phyloP scores from a whole-genome alignment of 805 yeast genomes.

The Candida vartiovaarae region DNA sequence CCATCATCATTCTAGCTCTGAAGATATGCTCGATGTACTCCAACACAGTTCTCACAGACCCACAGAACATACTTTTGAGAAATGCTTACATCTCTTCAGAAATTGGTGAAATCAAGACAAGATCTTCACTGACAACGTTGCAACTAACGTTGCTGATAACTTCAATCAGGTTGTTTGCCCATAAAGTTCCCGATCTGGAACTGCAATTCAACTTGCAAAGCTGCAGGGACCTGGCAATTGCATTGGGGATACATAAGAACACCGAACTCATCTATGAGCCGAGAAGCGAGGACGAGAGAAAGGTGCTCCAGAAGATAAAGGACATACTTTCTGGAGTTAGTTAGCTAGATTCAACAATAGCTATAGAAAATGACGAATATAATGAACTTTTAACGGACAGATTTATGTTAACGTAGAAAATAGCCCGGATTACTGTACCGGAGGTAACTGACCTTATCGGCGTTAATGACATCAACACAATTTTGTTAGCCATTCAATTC shows the following conservation, averaged over 20 bases:
- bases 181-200: slow-evolving; percentile 13
- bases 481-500: too few species aligned
- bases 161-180: slow-evolving; percentile 14
- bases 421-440: too few species aligned
- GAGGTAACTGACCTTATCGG: too few species aligned
- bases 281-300: slow-evolving; percentile 11
- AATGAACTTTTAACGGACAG: too few species aligned
- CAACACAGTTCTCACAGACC: slow-evolving; percentile 6
- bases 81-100: slow-evolving; percentile 15
- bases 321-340: background rate
- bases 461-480: too few species aligned
- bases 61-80: slow-evolving; percentile 5
- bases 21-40: slow-evolving; percentile 15
- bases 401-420: too few species aligned
- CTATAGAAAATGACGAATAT: too few species aligned
- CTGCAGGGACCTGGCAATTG: slow-evolving; percentile 17
- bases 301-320: slow-evolving; percentile 15
- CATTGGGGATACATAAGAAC: slow-evolving; percentile 17
- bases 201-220: slow-evolving; percentile 13
- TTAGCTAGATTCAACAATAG: too few species aligned
- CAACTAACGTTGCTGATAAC: slow-evolving; percentile 14
- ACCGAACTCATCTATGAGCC: slow-evolving; percentile 17
- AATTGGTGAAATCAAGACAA: slow-evolving; percentile 14
- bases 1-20: slow-evolving; percentile 9
- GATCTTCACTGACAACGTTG: slow-evolving; percentile 14